Base-by-base conservation (phyloP, 768 basidiomycete genomes). In the Candolleomyces aberdarensis region DNA sequence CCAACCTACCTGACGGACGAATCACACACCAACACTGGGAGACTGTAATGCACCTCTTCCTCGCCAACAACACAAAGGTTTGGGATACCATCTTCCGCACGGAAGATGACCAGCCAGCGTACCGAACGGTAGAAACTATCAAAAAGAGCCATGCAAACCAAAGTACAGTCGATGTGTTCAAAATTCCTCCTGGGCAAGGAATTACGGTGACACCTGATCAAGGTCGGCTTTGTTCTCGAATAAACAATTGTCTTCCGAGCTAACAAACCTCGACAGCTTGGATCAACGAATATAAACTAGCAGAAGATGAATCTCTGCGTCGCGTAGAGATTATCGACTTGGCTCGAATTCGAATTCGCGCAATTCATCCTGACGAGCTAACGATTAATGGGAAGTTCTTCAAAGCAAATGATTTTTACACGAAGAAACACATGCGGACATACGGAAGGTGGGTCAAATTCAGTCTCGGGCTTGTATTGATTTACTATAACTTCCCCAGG, bases 61-160 rank as follows among this genome's bases (percentile, higher is more conserved):
- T 43, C 5, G 41, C 41, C 41, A n/a, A 43, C 41, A n/a, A n/a
- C 13, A 13, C n/a, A n/a, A 60, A 60, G 10, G 62, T 64, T 1
- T 63, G 65, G n/a, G 62, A 66, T 55, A 56, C 66, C 14, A 56
- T 57, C n/a, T 67, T 64, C 58, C 64, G 65, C 56, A 70, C 64
- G 46, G 64, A 65, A 20, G 59, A 61, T 7, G 69, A 69, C 11
- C 68, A 69, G 53, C 61, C 51, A 29, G 19, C 70, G 26, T 70
- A 66, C 62, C 70, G 69, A 53, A 62, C 65, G 11, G 62, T 63
- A 29, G 62, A 64, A 11, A 59, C 63, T 9, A n/a, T 22, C 15
- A 10, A 19, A 10, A 57, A 39, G 0, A 20, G 5, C 29, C 63
- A 41, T 59, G 53, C 46, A 7, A 7, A 40, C 32, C 48, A 53